Evolutionary conservation across 129 eudicot species (phyloP).

Genomic region (Chrysanthemum lavandulifolium): DNA sequence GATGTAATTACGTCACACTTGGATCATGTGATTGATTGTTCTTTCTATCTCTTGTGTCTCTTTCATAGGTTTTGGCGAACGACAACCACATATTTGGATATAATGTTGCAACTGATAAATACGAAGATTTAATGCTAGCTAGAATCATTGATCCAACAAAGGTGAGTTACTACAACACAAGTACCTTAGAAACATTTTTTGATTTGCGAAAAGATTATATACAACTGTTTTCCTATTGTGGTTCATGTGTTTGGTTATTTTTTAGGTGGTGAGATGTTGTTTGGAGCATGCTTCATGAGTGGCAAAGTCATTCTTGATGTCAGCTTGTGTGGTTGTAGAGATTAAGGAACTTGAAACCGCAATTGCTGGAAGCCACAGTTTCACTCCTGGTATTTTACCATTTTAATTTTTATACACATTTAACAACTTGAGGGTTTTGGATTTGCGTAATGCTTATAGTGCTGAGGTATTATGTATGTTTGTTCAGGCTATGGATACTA

Average conservation of each 20-base stretch:
- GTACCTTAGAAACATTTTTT: neutral
- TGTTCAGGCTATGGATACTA: slow-evolving; percentile 77
- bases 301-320: slow-evolving; percentile 87
- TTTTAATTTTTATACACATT: neutral
- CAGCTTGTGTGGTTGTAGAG: slow-evolving; percentile 89
- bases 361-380: slow-evolving; percentile 69
- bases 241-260: too few species aligned
- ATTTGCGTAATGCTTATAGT: neutral
- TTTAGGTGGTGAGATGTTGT: slow-evolving; percentile 45
- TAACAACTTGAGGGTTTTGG: neutral
- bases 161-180: slow-evolving; percentile 38
- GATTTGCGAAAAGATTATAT: neutral
- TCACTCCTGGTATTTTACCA: slow-evolving; percentile 54
- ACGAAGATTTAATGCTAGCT: slow-evolving; percentile 86
- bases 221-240: neutral
- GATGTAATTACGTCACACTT: neutral
- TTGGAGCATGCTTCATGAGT: slow-evolving; percentile 85
- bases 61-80: slow-evolving; percentile 49
- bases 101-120: slow-evolving; percentile 77
- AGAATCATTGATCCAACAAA: slow-evolving; percentile 91
- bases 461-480: neutral
- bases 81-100: slow-evolving; percentile 62
- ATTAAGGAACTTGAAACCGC: slow-evolving; percentile 80
- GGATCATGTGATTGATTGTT: neutral
- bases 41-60: neutral